Percentiles rank a stretch among this genome's conserved stretches.
Conservation (phyloP, 192 early-diverging fungal genomes). For the Pilaira anomala region DNA sequence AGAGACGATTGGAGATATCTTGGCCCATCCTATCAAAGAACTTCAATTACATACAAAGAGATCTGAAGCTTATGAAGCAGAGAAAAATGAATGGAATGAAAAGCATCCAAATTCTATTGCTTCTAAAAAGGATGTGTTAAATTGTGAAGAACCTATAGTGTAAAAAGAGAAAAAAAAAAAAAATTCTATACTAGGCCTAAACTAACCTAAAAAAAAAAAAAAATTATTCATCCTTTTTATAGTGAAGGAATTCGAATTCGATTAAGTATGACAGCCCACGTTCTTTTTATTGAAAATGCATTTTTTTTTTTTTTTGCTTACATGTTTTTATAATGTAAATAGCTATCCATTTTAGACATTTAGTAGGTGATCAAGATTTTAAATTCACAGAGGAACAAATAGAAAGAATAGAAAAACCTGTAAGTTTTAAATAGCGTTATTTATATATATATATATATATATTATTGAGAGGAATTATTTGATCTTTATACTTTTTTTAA, state of each 20-base stretch:
- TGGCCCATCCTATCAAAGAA: constrained; percentile 29
- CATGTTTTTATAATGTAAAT: too few species aligned
- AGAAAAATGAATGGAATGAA: constrained; percentile 23
- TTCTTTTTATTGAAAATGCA: too few species aligned
- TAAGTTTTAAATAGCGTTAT: constrained; percentile 1
- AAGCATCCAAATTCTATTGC: constrained; percentile 2
- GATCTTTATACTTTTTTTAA: neutral
- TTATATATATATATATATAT: constrained; percentile 2
- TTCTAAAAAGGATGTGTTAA: neutral
- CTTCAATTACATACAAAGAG: constrained; percentile 21
- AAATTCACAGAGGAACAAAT: constrained; percentile 12
- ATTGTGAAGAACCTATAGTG: constrained; percentile 1
- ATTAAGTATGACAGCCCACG: constrained; percentile 2
- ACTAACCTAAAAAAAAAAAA: too few species aligned
- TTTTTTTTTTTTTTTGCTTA: too few species aligned
- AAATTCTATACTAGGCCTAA: too few species aligned
- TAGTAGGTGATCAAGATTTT: constrained; percentile 32
- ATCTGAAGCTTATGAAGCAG: constrained; percentile 18
- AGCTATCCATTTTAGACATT: constrained; percentile 34
- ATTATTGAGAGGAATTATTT: neutral
- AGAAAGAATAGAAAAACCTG: constrained; percentile 7
- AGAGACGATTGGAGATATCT: constrained; percentile 36
- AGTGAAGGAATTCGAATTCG: neutral
- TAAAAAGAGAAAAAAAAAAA: neutral
- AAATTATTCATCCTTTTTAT: too few species aligned